Conservation (phyloP, 2,329 filamentous ascomycete species). For the Arachnopeziza araneosa region DNA sequence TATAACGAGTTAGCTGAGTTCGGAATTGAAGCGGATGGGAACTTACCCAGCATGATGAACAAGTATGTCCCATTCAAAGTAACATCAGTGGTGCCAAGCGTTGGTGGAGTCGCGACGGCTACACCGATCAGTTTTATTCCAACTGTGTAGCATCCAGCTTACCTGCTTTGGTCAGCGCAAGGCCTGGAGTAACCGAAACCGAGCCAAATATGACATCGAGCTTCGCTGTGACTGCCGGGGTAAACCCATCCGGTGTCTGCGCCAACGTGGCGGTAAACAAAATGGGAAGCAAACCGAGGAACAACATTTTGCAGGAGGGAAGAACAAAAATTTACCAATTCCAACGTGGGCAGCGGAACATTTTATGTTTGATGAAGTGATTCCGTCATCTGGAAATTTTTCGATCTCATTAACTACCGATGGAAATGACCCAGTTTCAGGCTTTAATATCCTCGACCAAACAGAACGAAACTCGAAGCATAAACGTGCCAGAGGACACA, state of each 20-base stretch:
- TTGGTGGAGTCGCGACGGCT: constrained; percentile 11
- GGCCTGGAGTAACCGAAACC: constrained; percentile 8
- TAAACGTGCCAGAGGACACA: no score
- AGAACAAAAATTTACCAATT: background rate
- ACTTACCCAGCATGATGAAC: constrained; percentile 13
- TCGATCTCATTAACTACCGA: no score
- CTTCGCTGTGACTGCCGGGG: constrained; percentile 7
- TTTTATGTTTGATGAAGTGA: no score
- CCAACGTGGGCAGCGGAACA: no score
- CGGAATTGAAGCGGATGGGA: background rate
- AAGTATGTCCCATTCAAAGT: constrained; percentile 11
- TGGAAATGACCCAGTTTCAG: no score
- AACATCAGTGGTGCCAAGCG: constrained; percentile 9
- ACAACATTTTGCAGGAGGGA: constrained; percentile 6
- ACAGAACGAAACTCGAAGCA: no score
- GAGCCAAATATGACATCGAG: constrained; percentile 12
- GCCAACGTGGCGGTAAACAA: constrained; percentile 2
- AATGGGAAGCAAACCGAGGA: constrained; percentile 1
- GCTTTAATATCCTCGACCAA: no score
- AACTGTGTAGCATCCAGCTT: background rate
- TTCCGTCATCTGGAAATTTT: no score
- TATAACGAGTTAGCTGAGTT: background rate
- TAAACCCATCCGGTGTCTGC: constrained; percentile 12
- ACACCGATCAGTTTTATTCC: background rate
- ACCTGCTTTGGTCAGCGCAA: constrained; percentile 11